Conservation (phyloP, 2,329 filamentous ascomycete species). For the Cladophialophora carrionii region DNA sequence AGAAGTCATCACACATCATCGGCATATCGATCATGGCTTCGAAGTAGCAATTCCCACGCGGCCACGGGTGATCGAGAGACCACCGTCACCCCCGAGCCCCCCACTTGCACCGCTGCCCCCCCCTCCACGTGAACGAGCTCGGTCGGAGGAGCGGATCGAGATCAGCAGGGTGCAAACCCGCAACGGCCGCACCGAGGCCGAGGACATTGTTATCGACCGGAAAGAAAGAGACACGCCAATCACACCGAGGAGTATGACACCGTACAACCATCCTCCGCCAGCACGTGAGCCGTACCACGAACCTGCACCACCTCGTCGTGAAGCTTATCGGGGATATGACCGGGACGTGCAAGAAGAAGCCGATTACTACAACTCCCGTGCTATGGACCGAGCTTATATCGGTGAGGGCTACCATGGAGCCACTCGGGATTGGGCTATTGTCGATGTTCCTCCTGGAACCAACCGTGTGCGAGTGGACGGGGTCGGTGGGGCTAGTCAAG, state of each 20-base stretch:
- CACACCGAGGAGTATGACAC: conserved; percentile 41
- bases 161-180: conserved; percentile 54
- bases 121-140: conserved; percentile 39
- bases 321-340: conserved; percentile 48
- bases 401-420: conserved; percentile 75
- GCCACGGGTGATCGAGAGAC: conserved; percentile 32
- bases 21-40: conserved; percentile 80
- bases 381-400: conserved; percentile 67
- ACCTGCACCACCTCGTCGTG: conserved; percentile 42
- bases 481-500: conserved; percentile 71
- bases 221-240: conserved; percentile 47
- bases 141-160: conserved; percentile 58
- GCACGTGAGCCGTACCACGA: conserved; percentile 35
- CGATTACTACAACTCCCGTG: conserved; percentile 68
- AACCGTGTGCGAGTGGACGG: conserved; percentile 82
- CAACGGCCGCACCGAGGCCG: conserved; percentile 60
- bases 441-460: conserved; percentile 83
- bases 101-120: conserved; percentile 42
- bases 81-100: conserved; percentile 49
- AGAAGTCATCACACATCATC: conserved; percentile 86
- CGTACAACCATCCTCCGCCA: conserved; percentile 43
- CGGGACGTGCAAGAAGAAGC: conserved; percentile 59
- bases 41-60: conserved; percentile 44
- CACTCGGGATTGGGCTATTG: conserved; percentile 76
- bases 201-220: conserved; percentile 64